These are phyloP conservation scores for Hypoxylon sp. DNA, from an alignment of 2,329 filamentous ascomycete genomes.

Conservation along the genomic window DNA sequence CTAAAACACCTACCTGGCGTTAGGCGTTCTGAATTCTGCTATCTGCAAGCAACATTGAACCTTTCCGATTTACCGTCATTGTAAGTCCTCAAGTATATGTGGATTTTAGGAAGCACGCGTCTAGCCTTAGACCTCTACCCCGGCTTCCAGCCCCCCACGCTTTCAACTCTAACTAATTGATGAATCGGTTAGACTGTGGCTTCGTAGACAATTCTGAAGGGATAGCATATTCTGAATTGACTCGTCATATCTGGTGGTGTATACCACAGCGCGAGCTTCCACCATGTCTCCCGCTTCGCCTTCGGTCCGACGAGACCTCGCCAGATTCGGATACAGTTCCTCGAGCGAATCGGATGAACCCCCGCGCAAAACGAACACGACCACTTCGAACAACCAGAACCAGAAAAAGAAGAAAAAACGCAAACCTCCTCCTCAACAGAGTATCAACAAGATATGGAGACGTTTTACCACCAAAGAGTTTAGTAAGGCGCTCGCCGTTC, in stretches of 20 bases:
- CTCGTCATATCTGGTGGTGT: neutral
- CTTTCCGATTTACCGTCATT: slow-evolving; percentile 10
- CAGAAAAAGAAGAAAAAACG: slow-evolving; percentile 73
- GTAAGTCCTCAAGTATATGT: slow-evolving; percentile 28
- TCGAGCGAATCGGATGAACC: slow-evolving; percentile 66
- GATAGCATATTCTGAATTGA: slow-evolving; percentile 7
- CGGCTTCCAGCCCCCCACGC: neutral
- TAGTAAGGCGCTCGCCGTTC: slow-evolving; percentile 74
- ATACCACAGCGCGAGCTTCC: slow-evolving; percentile 8
- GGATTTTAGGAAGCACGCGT: neutral
- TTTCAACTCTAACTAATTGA: slow-evolving; percentile 14
- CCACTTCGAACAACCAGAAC: slow-evolving; percentile 54
- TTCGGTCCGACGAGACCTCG: slow-evolving; percentile 46
- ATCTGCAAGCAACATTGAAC: slow-evolving; percentile 7
- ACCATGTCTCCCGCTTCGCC: slow-evolving; percentile 38
- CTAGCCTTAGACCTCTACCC: neutral
- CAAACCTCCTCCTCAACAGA: slow-evolving; percentile 73
- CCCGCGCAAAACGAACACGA: slow-evolving; percentile 54
- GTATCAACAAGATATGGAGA: slow-evolving; percentile 77
- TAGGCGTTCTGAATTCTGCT: slow-evolving; percentile 34
- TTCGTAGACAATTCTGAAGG: slow-evolving; percentile 6
- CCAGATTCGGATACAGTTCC: slow-evolving; percentile 63
- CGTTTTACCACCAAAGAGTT: slow-evolving; percentile 73
- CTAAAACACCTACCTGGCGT: slow-evolving; percentile 35
- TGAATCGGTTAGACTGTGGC: slow-evolving; percentile 3